Conservation (phyloP, 1,139 yeast genomes). For the Waltiozyma sp. region DNA sequence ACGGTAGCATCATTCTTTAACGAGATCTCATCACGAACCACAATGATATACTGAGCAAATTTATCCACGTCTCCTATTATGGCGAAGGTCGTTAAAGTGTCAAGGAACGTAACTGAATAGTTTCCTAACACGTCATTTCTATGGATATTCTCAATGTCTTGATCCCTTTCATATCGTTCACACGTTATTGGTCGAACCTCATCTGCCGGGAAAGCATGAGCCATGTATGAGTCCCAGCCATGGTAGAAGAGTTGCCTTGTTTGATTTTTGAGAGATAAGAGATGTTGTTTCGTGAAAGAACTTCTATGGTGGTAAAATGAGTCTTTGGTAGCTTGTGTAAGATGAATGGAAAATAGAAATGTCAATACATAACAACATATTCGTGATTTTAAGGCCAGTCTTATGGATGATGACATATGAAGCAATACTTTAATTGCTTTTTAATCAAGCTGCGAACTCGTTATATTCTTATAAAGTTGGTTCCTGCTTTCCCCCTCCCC, state of each 20-base stretch:
- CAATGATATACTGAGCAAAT: constrained; percentile 38
- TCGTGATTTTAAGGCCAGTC: background rate
- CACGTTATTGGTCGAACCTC: constrained; percentile 74
- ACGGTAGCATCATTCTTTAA: constrained; percentile 42
- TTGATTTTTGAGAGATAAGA: constrained; percentile 34
- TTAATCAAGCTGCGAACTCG: too few species aligned
- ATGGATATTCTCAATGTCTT: constrained; percentile 41
- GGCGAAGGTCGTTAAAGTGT: constrained; percentile 69
- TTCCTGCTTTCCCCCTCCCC: too few species aligned
- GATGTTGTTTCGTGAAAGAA: constrained; percentile 41
- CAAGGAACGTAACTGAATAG: constrained; percentile 66
- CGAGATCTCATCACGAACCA: constrained; percentile 26
- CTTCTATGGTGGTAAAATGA: constrained; percentile 1
- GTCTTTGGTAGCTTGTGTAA: background rate
- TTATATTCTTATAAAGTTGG: too few species aligned
- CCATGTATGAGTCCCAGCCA: constrained; percentile 68
- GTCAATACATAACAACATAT: background rate
- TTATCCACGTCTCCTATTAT: constrained; percentile 53
- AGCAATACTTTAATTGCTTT: too few species aligned
- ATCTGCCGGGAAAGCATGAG: constrained; percentile 69
- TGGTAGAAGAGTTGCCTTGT: constrained; percentile 54
- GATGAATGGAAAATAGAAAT: background rate
- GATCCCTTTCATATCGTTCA: constrained; percentile 55
- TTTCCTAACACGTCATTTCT: constrained; percentile 83
- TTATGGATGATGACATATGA: too few species aligned